Evolutionary conservation across 805 yeast genomes (phyloP).

Genomic region (Metschnikowia bowlesiae): DNA sequence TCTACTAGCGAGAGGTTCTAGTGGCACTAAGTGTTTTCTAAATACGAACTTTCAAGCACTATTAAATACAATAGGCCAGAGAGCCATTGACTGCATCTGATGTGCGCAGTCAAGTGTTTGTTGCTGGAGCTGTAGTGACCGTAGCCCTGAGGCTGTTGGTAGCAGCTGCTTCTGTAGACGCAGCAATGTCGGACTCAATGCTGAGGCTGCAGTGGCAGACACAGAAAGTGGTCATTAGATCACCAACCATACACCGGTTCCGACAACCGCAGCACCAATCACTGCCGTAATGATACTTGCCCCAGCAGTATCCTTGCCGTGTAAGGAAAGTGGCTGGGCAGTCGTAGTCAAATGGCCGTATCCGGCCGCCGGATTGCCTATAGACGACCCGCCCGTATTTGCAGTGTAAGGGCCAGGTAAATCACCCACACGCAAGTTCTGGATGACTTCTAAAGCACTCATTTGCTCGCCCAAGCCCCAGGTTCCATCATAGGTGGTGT

Average conservation of each 20-base stretch:
- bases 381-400: constrained; percentile 33
- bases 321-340: constrained; percentile 12
- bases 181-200: too few species aligned
- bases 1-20: background rate
- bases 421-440: constrained; percentile 20
- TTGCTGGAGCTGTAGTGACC: too few species aligned
- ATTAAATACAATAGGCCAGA: too few species aligned
- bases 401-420: constrained; percentile 30
- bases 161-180: too few species aligned
- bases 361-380: constrained; percentile 35
- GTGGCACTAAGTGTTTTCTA: background rate
- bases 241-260: constrained; percentile 18
- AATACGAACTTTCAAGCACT: too few species aligned
- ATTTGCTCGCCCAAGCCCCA: constrained; percentile 21
- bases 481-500: constrained; percentile 16
- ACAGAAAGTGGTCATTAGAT: background rate
- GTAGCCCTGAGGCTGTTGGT: too few species aligned
- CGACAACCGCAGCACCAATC: constrained; percentile 18
- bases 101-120: too few species aligned
- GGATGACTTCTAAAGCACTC: constrained; percentile 20
- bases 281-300: constrained; percentile 85
- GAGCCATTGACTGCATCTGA: too few species aligned
- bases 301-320: constrained; percentile 52
- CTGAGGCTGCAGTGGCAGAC: too few species aligned
- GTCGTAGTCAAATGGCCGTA: constrained; percentile 7